Percentiles rank a stretch among this genome's conserved stretches.
Evolutionary conservation across 805 yeast genomes (phyloP).

Genomic region (Blastobotrys americana): DNA sequence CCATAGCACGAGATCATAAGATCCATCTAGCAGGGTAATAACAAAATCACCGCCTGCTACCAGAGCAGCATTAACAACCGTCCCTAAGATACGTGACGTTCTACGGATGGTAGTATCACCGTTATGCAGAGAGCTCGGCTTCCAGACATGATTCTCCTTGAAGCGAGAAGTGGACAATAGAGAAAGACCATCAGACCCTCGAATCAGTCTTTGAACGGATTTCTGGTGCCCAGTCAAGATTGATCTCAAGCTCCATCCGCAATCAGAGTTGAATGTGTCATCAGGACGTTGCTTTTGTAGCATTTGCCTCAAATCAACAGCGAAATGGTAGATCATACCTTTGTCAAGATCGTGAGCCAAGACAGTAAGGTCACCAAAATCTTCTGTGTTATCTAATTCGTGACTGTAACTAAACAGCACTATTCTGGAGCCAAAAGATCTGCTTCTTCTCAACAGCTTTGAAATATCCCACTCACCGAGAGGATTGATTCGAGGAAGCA

Average conservation of each 20-base stretch:
- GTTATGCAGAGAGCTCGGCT: conserved; percentile 33
- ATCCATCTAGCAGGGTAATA: conserved; percentile 37
- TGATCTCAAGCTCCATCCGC: neutral
- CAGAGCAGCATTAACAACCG: conserved; percentile 43
- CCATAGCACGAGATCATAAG: conserved; percentile 48
- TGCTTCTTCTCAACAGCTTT: neutral
- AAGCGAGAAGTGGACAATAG: conserved; percentile 55
- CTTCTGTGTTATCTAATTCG: neutral
- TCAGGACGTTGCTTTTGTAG: neutral
- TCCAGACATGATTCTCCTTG: conserved; percentile 58
- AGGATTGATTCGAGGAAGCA: neutral
- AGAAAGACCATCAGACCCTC: conserved; percentile 61
- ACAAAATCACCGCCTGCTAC: conserved; percentile 42
- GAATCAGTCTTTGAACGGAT: conserved; percentile 58
- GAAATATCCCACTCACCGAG: neutral
- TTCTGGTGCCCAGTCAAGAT: conserved; percentile 80
- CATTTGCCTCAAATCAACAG: conserved; percentile 28
- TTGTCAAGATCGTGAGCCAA: conserved; percentile 5
- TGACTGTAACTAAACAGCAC: neutral
- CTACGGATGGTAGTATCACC: conserved; percentile 35
- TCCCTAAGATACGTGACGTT: conserved; percentile 24
- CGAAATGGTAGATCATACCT: conserved; percentile 7
- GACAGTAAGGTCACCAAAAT: conserved; percentile 2
- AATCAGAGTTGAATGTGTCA: too few relatives aligned
- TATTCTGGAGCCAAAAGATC: neutral